Evolutionary conservation across 352 stramenopile genomes (phyloP).

Genomic region (Pythium phragmiticola): DNA sequence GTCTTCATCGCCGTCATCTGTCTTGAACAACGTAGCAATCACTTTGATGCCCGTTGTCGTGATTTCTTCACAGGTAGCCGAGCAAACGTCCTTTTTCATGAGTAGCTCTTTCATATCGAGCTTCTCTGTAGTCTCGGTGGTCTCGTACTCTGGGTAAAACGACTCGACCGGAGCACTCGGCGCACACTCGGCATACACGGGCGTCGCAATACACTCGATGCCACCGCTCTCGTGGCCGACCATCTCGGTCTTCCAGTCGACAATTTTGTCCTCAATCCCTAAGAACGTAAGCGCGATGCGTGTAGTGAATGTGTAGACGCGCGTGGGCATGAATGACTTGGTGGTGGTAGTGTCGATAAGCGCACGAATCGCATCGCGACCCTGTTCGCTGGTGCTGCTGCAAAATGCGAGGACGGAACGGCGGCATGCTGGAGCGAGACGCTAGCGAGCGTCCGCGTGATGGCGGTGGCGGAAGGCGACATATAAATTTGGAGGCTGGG

Average conservation of each 20-base stretch:
- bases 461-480: background rate
- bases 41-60: background rate
- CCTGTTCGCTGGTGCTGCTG: background rate
- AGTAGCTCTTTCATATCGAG: background rate
- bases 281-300: background rate
- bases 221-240: background rate
- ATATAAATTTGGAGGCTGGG: background rate
- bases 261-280: background rate
- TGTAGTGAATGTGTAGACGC: background rate
- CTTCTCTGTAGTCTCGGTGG: background rate
- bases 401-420: background rate
- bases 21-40: background rate
- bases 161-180: background rate
- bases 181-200: background rate
- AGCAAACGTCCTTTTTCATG: background rate
- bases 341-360: background rate
- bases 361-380: background rate
- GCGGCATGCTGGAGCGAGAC: background rate
- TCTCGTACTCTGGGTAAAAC: background rate
- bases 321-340: background rate
- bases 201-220: background rate
- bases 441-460: background rate
- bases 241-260: background rate
- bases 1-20: background rate
- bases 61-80: conserved; percentile 1